Evolutionary conservation across 768 basidiomycete species (phyloP).

Genomic region (Amanita molliuscula): DNA sequence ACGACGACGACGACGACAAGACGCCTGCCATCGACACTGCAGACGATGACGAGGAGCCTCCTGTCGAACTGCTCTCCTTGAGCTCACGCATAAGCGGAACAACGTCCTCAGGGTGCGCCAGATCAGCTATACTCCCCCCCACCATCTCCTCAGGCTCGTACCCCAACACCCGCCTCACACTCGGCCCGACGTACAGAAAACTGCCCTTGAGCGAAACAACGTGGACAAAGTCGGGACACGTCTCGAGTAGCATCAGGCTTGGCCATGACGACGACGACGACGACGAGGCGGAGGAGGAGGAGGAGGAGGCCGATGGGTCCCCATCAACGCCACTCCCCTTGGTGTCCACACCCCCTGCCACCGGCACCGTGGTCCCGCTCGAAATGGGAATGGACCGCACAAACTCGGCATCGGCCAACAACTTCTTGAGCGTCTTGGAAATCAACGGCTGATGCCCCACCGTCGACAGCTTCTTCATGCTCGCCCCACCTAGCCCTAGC

Average conservation of each 20-base stretch:
- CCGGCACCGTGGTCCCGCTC: constrained; percentile 23
- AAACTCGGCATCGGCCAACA: constrained; percentile 39
- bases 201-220: constrained; percentile 88
- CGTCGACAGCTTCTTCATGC: too few species aligned
- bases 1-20: not conserved
- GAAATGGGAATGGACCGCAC: constrained; percentile 36
- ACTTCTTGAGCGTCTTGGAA: constrained; percentile 40
- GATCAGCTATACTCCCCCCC: constrained; percentile 66
- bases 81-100: constrained; percentile 88
- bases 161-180: constrained; percentile 68
- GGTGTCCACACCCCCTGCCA: constrained; percentile 15
- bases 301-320: too few species aligned
- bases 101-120: constrained; percentile 84
- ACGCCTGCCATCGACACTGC: not conserved
- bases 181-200: constrained; percentile 88
- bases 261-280: constrained; percentile 23
- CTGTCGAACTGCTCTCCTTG: constrained; percentile 51
- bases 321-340: not conserved
- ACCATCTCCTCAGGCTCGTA: constrained; percentile 81
- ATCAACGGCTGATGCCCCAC: constrained; percentile 20
- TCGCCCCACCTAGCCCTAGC: too few species aligned
- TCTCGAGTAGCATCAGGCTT: constrained; percentile 51
- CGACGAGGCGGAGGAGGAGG: too few species aligned
- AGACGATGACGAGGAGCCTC: not conserved
- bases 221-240: constrained; percentile 72